A percentile compares a stretch with the other conserved stretches of the same genome.
Evolutionary conservation across 768 basidiomycete genomes (phyloP).

Genomic region (Solioccasus polychromus): DNA sequence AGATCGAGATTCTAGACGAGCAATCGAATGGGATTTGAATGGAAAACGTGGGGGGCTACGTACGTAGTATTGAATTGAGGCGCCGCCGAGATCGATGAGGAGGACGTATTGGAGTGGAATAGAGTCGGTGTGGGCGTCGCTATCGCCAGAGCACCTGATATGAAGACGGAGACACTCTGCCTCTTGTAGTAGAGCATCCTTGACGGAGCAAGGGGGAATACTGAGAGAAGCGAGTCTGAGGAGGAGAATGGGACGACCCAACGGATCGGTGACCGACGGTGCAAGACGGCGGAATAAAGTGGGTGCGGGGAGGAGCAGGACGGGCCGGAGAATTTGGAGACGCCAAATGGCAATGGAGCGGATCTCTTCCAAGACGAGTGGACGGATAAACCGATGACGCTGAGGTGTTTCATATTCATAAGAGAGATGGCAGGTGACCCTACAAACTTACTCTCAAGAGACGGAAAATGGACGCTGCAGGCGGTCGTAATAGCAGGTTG

Average conservation of each 20-base stretch:
- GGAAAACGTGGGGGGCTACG: constrained; percentile 27
- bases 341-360: constrained; percentile 59
- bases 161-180: constrained; percentile 59
- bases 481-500: not conserved
- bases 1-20: constrained; percentile 53
- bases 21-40: constrained; percentile 4
- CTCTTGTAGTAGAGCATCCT: constrained; percentile 43
- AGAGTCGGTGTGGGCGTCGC: constrained; percentile 17
- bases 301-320: constrained; percentile 32
- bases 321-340: constrained; percentile 33
- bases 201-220: constrained; percentile 36
- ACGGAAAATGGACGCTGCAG: constrained; percentile 53
- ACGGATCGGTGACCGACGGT: constrained; percentile 49
- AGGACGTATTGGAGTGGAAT: constrained; percentile 65
- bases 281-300: constrained; percentile 54
- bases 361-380: constrained; percentile 60
- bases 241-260: constrained; percentile 64
- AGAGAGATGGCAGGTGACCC: not conserved
- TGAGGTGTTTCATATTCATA: constrained; percentile 29
- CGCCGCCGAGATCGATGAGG: constrained; percentile 58
- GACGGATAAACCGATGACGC: constrained; percentile 65
- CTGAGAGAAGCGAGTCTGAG: constrained; percentile 45
- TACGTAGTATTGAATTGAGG: constrained; percentile 58
- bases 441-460: constrained; percentile 51
- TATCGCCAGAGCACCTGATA: constrained; percentile 47